Base-by-base conservation (phyloP, 176 grass and related monocot species). In the Bolboschoenus planiculmis region DNA sequence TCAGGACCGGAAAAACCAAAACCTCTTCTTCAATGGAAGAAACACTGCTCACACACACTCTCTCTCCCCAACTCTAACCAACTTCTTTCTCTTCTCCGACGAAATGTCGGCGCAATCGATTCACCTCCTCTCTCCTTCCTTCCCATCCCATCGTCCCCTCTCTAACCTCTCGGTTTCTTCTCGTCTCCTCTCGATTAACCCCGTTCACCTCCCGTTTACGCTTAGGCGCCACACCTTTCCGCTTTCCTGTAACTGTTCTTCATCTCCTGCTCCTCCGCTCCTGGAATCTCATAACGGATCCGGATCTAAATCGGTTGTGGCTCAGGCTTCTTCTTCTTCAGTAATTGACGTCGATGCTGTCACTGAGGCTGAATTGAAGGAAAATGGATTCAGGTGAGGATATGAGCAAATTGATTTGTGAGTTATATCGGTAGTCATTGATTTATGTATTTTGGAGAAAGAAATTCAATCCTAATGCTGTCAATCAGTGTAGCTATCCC, bases 321-420 rank as follows among this genome's bases (percentile, higher is more conserved):
- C 77, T 6, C 42, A 85, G 6, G 78, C 71, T 42, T 16, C 34
- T 3, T 13, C 46, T 48, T 48, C 74, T 16, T 43, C 82, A 20
- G 81, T 81, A n/a, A 83, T 91, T 66, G 85, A 86, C 79, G 89
- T 88, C 9, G 90, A 93, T 42, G 76, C 88, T 18, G 91, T 92
- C 16, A 93, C 89, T 68, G 92, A 95, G 79, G 86, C 89, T n/a
- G 93, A 99, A 54, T 87, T 95, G 75, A 87, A 90, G 86, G 96
- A 99, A 84, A 95, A 95, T 78, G 91, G 96, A 39, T 91, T 93
- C 91, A 91, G 79, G 79, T 82, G 10, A 82, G 79, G 11, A 27
- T 10, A 62, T 44, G 27, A 62, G 3, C 7, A 5, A 7, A 64
- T 81, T 81, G 30, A 57, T n/a, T 79, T 5, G 21, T 68, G 34